A percentile compares a stretch with the other conserved stretches of the same genome.
Conservation (phyloP, 257 asterid genomes). For the Fraxinus pennsylvanica region DNA sequence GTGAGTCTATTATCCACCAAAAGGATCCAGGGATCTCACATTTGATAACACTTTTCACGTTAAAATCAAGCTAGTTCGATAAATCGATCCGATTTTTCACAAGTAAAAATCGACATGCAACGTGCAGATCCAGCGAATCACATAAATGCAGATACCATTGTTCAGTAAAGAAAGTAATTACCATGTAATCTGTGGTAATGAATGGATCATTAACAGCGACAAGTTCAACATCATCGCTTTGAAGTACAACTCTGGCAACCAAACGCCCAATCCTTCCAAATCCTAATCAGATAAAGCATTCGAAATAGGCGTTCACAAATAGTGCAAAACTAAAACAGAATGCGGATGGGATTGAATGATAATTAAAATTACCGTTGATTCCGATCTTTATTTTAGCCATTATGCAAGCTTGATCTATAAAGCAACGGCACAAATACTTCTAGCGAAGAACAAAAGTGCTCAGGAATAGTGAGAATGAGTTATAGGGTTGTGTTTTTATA, state of each 20-base stretch:
- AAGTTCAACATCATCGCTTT: slow-evolving; percentile 79
- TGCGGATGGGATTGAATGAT: neutral
- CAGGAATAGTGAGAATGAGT: too few species aligned
- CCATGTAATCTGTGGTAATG: slow-evolving; percentile 83
- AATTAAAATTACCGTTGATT: slow-evolving; percentile 56
- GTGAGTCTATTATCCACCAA: neutral
- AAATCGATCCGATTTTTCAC: neutral
- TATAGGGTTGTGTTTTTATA: too few species aligned
- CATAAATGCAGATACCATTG: neutral
- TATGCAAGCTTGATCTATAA: slow-evolving; percentile 15
- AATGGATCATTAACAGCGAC: slow-evolving; percentile 92
- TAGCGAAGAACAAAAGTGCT: too few species aligned
- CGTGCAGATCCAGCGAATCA: neutral
- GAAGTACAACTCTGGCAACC: slow-evolving; percentile 83
- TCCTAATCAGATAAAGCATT: slow-evolving; percentile 35
- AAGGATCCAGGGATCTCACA: neutral
- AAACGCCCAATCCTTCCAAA: slow-evolving; percentile 88
- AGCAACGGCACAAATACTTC: too few species aligned
- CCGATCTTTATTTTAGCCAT: slow-evolving; percentile 86
- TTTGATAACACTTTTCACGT: neutral
- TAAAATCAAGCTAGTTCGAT: neutral
- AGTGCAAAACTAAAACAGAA: neutral
- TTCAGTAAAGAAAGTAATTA: slow-evolving; percentile 10
- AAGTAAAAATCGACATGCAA: neutral
- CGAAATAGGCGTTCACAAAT: neutral